A percentile compares a stretch with the other conserved stretches of the same genome.
Conservation (phyloP, 352 stramenopile species). For the Phytophthora syringae region DNA sequence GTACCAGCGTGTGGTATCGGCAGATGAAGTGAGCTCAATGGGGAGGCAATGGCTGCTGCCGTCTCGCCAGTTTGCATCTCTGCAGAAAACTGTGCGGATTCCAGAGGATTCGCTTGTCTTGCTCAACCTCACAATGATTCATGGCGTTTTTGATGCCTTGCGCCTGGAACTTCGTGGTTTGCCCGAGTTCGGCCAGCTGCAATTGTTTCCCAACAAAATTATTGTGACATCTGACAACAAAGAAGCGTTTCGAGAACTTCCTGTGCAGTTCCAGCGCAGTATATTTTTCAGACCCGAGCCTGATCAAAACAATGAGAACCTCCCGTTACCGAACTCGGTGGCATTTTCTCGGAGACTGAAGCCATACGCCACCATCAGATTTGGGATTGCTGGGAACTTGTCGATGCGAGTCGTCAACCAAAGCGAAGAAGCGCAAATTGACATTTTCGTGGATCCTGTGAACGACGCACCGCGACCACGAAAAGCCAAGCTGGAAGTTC, state of each 20-base stretch:
- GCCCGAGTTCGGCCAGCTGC: constrained; percentile 57
- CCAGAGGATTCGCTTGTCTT: constrained; percentile 50
- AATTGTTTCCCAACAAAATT: constrained; percentile 57
- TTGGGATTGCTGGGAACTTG: constrained; percentile 43
- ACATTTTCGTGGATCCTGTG: constrained; percentile 63
- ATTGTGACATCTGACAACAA: constrained; percentile 45
- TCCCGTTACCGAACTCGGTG: constrained; percentile 43
- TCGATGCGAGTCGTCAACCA: constrained; percentile 39
- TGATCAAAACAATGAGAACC: constrained; percentile 56
- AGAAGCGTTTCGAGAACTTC: constrained; percentile 47
- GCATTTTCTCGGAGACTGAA: constrained; percentile 42
- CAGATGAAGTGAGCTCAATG: constrained; percentile 26
- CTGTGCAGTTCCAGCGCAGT: constrained; percentile 51
- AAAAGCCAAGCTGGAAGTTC: constrained; percentile 27
- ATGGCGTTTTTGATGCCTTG: constrained; percentile 71
- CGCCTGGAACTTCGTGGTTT: constrained; percentile 53
- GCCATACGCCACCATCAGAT: constrained; percentile 44
- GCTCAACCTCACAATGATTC: constrained; percentile 60
- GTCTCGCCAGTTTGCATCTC: constrained; percentile 47
- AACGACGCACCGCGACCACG: constrained; percentile 50
- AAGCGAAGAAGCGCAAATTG: constrained; percentile 36
- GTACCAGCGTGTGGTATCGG: constrained; percentile 46
- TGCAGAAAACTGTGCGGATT: constrained; percentile 41
- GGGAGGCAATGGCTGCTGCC: constrained; percentile 47
- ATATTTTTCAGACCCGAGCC: constrained; percentile 58